Evolutionary conservation across 2,329 filamentous ascomycete genomes (phyloP).

Genomic region (Tetracladium maxilliforme): DNA sequence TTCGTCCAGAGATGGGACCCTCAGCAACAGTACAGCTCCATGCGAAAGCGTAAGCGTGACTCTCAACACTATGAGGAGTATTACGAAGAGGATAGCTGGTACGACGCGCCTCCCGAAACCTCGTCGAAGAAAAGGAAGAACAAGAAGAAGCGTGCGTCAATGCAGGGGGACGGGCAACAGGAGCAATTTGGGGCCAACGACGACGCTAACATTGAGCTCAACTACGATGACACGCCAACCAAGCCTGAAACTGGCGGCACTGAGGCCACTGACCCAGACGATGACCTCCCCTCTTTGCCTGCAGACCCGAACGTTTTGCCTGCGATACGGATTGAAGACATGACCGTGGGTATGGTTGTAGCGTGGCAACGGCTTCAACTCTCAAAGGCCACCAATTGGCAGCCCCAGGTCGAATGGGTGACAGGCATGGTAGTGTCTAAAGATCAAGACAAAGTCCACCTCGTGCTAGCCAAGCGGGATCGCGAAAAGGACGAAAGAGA

Average conservation of each 20-base stretch:
- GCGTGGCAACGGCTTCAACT: slow-evolving; percentile 52
- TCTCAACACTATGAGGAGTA: slow-evolving; percentile 1
- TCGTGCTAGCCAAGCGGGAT: slow-evolving; percentile 58
- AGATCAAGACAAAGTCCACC: slow-evolving; percentile 35
- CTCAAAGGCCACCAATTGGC: slow-evolving; percentile 48
- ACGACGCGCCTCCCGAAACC: no score
- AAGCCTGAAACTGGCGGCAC: slow-evolving; percentile 14
- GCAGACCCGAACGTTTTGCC: slow-evolving; percentile 38
- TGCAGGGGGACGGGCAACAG: slow-evolving; percentile 12
- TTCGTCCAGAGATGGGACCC: slow-evolving; percentile 84
- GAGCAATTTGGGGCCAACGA: slow-evolving; percentile 13
- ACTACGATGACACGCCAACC: slow-evolving; percentile 21
- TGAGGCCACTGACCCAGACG: slow-evolving; percentile 26
- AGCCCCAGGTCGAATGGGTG: slow-evolving; percentile 46
- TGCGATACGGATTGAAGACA: slow-evolving; percentile 28
- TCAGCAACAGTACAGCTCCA: slow-evolving; percentile 57
- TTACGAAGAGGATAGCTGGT: slow-evolving; percentile 1
- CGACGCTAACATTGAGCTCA: slow-evolving; percentile 10
- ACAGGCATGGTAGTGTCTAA: slow-evolving; percentile 52
- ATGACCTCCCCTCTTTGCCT: slow-evolving; percentile 51
- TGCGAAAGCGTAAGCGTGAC: slow-evolving; percentile 16
- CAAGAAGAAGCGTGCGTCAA: slow-evolving; percentile 33
- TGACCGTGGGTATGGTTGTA: slow-evolving; percentile 45
- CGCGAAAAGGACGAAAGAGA: slow-evolving; percentile 38
- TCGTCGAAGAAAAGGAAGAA: slow-evolving; percentile 24